Evolutionary conservation across 306 rosid species (phyloP).

Genomic region (Sicyos edulis): DNA sequence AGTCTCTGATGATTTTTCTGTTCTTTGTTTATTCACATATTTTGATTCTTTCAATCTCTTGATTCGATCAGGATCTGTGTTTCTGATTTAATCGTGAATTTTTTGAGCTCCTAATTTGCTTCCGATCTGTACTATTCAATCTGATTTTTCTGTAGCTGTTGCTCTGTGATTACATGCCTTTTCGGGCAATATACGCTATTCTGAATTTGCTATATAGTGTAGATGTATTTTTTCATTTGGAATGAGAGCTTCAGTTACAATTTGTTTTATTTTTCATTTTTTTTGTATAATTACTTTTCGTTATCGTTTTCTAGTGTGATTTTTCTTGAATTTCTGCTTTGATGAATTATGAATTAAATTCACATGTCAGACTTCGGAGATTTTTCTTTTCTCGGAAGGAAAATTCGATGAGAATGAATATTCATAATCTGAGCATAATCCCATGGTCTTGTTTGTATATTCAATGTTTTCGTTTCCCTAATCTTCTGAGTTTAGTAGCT

Average conservation of each 20-base stretch:
- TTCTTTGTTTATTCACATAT: neutral
- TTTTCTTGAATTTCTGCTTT: neutral
- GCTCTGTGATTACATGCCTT: slow-evolving; percentile 70
- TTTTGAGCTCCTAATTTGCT: slow-evolving; percentile 27
- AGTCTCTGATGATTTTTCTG: slow-evolving; percentile 69
- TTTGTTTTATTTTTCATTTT: neutral
- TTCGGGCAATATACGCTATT: slow-evolving; percentile 79
- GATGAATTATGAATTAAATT: slow-evolving; percentile 48
- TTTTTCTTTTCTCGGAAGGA: slow-evolving; percentile 22
- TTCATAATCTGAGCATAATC: slow-evolving; percentile 46
- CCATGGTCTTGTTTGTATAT: too few relatives aligned
- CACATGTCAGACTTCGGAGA: slow-evolving; percentile 97
- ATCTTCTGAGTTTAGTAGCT: too few relatives aligned
- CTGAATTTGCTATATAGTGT: slow-evolving; percentile 35
- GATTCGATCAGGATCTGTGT: slow-evolving; percentile 53
- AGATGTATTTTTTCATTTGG: neutral
- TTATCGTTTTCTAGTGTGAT: neutral
- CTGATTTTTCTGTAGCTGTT: neutral
- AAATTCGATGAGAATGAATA: slow-evolving; percentile 56
- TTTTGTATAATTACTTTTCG: neutral
- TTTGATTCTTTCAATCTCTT: neutral
- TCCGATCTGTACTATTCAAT: slow-evolving; percentile 41
- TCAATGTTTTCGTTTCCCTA: too few relatives aligned
- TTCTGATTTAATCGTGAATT: slow-evolving; percentile 65
- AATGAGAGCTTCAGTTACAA: slow-evolving; percentile 42